Evolutionary conservation across 169 alveolate genomes (phyloP), one percentile per base, ranked within the genome.

Genomic region (Plasmodium ovale): DNA sequence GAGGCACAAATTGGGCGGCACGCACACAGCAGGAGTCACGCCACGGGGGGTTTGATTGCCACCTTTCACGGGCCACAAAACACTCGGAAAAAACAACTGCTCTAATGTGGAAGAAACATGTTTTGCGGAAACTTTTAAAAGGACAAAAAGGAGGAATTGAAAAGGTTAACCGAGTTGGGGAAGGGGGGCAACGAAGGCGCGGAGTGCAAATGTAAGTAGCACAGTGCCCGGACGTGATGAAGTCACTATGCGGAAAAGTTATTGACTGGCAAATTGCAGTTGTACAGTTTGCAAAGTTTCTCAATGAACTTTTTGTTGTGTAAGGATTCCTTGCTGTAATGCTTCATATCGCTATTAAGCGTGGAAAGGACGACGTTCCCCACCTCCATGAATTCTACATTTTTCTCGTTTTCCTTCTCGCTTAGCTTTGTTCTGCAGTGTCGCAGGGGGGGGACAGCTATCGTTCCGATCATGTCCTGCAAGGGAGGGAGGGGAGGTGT

Each of bases 391-490:
- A 82, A 82, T 69, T 82, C 90, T 1, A 82, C 23, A 31, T 82
- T 82, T 14, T 82, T 82, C 6, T 65, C 51, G 14, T 82, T 82
- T 64, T 82, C 90, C n/a, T 69, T 67, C 53, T 82, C 90, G 44
- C 64, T 54, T 35, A 31, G 31, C 42, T 64, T 82, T 10, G 90
- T 82, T 31, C 90, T 64, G 59, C 90, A 82, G 23, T 82, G 90
- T 25, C 90, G 51, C 29, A 56, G 47, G 5, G 90, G 90, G 3
- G 90, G 90, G 19, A 82, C 90, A 21, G 90, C 90, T 53, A 82
- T 82, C 1, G 90, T 82, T 0, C 90, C 90, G 25, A 82, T 82
- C 65, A 82, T 31, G 62, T 82, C 90, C 90, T 82, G 60, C 35
- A 23, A 33, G 64, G 54, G 54, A 64, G n/a, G n/a, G n/a, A n/a